Evolutionary conservation across 371 early-diverging fungal species (phyloP), one percentile per base, ranked within the genome.

Genomic region (Nematocida ironsii): DNA sequence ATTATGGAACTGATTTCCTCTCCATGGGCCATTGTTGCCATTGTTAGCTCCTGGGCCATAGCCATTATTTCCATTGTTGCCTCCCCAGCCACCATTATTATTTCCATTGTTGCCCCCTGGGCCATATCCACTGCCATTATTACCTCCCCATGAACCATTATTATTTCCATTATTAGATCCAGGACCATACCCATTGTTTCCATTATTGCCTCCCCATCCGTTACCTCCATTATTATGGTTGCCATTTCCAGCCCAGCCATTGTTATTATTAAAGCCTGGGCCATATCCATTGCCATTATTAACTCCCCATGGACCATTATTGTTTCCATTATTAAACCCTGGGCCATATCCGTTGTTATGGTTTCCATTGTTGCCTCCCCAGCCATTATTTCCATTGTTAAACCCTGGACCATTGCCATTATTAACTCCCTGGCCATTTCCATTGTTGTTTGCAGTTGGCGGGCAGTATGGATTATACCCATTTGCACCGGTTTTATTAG

Each of bases 241-340:
- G 25, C 70, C 47, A 33, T 48, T 56, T 11, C 11, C 16, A 50
- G 23, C 33, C 9, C 13, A 33, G 56, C 40, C 27, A 20, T 40
- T 25, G 57, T 72, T 61, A 9, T 27, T 27, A 11, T 42, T 42
- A 33, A 33, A 33, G 42, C 44, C 27, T 27, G n/a, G 11, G 1
- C 72, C 72, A 57, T 72, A 16, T 25, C 55, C 54, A 48, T 58
- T 54, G 42, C 60, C 60, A 72, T 48, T 42, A 27, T 33, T 25
- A 16, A 54, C 70, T 11, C 23, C 40, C 50, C 18, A 9, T 6
- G 5, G 5, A 50, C 70, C 56, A 52, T 7, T 7, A 50, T 56
- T 56, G 11, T 16, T 11, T 25, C 56, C 52, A n/a, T 40, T 25
- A 72, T 72, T 61, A 7, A 0, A 9, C 13, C 52, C 52, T 50